Evolutionary conservation across 2,329 filamentous ascomycete genomes (phyloP).

Genomic region (Nigrospora osmanthi): DNA sequence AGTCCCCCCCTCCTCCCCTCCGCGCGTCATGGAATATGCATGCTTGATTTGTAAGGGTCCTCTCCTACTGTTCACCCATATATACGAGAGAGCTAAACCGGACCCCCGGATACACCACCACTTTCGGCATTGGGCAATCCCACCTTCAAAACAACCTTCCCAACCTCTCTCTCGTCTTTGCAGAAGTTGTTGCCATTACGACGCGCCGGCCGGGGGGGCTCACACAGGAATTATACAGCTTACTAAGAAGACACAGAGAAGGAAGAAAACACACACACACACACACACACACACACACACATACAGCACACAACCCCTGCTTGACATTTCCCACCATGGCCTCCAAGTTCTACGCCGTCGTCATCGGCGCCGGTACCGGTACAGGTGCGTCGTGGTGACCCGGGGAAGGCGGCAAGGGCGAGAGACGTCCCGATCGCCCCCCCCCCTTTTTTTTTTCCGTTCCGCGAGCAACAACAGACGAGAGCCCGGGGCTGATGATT

Average conservation of each 20-base stretch:
- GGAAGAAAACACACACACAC: no score
- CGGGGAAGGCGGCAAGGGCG: no score
- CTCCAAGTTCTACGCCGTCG: constrained; percentile 4
- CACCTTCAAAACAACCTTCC: not conserved
- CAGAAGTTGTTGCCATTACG: no score
- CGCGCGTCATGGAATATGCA: constrained; percentile 5
- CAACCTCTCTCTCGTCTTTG: not conserved
- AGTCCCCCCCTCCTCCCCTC: no score
- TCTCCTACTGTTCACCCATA: not conserved
- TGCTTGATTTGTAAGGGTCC: constrained; percentile 26
- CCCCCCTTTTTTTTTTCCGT: not conserved
- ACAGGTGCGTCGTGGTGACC: not conserved
- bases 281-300: no score
- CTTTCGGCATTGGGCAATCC: not conserved
- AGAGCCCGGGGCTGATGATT: no score
- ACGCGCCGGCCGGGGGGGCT: no score
- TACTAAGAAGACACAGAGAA: no score
- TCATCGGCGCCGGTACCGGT: constrained; percentile 4
- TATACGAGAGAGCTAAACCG: not conserved
- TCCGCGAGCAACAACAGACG: not conserved
- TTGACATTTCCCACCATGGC: not conserved
- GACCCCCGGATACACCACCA: not conserved
- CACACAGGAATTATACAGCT: not conserved
- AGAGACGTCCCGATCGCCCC: not conserved
- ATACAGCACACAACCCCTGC: no score